A percentile compares a stretch with the other conserved stretches of the same genome.
Conservation (phyloP, 192 early-diverging fungal species). For the Umbelopsis sp. region DNA sequence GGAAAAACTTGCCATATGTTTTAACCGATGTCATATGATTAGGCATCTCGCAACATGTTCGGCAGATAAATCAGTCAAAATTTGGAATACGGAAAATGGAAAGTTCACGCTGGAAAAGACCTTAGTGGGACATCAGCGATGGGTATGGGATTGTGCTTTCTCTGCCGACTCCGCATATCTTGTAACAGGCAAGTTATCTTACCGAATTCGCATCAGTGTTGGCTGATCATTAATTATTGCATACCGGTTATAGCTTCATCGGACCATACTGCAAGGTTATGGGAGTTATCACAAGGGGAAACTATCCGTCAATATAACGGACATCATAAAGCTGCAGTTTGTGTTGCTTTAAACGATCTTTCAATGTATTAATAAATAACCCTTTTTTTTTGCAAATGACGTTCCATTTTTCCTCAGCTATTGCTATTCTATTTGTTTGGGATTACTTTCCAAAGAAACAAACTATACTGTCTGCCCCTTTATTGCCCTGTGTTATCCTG, state of each 20-base stretch:
- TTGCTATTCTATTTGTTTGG: background rate
- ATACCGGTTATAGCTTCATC: constrained; percentile 61
- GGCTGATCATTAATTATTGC: background rate
- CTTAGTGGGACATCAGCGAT: constrained; percentile 79
- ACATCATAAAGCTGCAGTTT: constrained; percentile 87
- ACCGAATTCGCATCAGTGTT: background rate
- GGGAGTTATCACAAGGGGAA: constrained; percentile 78
- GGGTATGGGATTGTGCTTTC: constrained; percentile 94
- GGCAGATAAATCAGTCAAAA: constrained; percentile 85
- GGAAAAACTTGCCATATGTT: no score
- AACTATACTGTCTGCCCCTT: background rate
- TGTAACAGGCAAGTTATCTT: constrained; percentile 60
- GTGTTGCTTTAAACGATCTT: constrained; percentile 84
- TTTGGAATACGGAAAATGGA: constrained; percentile 68
- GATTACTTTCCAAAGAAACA: background rate
- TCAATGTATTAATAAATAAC: constrained; percentile 38
- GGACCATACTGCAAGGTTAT: constrained; percentile 80
- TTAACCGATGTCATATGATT: background rate
- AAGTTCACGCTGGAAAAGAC: constrained; percentile 72
- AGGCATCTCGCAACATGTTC: constrained; percentile 83
- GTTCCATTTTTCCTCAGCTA: background rate
- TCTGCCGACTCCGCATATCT: constrained; percentile 91
- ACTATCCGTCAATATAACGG: constrained; percentile 88
- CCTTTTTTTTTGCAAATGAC: background rate
- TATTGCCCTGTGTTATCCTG: background rate